Evolutionary conservation across 305 asterid species (phyloP), one percentile per base, ranked within the genome.

Genomic region (Lippia alba): DNA sequence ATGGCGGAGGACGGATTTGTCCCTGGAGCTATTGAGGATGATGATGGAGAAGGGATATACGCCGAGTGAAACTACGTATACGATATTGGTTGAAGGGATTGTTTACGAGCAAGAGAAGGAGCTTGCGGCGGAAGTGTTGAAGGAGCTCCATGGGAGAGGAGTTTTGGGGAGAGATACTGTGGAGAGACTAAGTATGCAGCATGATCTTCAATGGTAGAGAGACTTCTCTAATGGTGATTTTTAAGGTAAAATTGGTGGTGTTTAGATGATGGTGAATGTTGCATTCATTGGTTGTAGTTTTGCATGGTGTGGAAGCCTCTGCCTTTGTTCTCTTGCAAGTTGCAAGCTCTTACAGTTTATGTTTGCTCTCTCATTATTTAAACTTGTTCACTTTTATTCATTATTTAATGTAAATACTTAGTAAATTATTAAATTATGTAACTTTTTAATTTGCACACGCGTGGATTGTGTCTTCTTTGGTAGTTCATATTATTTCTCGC

Each of bases 61-160:
- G 84, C 96, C 96, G 1, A 87, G 79, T 44, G 97, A 93, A 86
- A 86, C 83, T 7, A 93, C 96, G 20, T 91, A 89, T 56, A 82
- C 91, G 4, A 93, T 89, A 56, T 58, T 91, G 20, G 86, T 91
- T 1, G 96, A 89, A 76, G 97, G 97, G 66, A 78, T 91, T 33
- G 79, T 90, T 39, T 83, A 79, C n/a, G 96, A 87, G 69, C 80
- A 74, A 14, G 89, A 89, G 34, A 93, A 82, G 80, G 92, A 79
- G 70, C 59, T 87, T 74, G 97, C 91, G 6, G 79, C 76, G 4
- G 71, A 9, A 8, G 78, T 93, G 7, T 73, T 91, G 86, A 85
- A 79, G 69, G 91, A 84, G 84, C 78, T 93, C 82, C 85, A 81
- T 56, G n/a, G 17, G 57, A 82, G 84, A 68, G 79, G 75, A 17